phyloP scores from a whole-genome alignment of 2,329 filamentous ascomycete genomes.

The Pseudonectria buxi region DNA sequence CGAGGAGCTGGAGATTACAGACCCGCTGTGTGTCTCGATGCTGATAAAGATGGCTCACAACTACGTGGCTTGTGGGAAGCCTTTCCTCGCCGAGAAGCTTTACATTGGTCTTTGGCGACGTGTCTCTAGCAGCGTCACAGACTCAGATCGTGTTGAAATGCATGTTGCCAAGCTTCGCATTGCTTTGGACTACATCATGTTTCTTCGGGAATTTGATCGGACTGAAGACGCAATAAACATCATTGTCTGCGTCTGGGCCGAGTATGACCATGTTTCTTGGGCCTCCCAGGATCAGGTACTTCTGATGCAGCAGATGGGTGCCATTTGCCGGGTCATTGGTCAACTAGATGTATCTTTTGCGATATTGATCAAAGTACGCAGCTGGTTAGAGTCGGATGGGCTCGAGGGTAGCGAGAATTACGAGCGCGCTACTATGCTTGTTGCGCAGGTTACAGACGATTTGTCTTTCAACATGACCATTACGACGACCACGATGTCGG shows the following conservation, averaged over 20 bases:
- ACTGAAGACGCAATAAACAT: conserved; percentile 32
- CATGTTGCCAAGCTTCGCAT: conserved; percentile 32
- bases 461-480: conserved; percentile 27
- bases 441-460: conserved; percentile 34
- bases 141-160: conserved; percentile 24
- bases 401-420: conserved; percentile 27
- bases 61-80: conserved; percentile 27
- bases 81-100: conserved; percentile 30
- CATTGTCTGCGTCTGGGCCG: conserved; percentile 34
- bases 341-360: conserved; percentile 27
- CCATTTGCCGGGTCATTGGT: conserved; percentile 26
- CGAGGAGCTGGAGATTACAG: conserved; percentile 27
- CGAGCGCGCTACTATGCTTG: conserved; percentile 26
- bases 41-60: conserved; percentile 28
- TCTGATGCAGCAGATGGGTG: conserved; percentile 29
- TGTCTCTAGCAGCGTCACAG: conserved; percentile 26
- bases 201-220: conserved; percentile 26
- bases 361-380: conserved; percentile 32
- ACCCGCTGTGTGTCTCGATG: conserved; percentile 27
- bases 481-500: conserved; percentile 21
- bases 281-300: conserved; percentile 27
- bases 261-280: conserved; percentile 31
- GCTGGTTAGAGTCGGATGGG: conserved; percentile 31
- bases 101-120: conserved; percentile 34
- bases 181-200: conserved; percentile 31